phyloP scores from a whole-genome alignment of 306 rosid species.

The Quercus mongolica region DNA sequence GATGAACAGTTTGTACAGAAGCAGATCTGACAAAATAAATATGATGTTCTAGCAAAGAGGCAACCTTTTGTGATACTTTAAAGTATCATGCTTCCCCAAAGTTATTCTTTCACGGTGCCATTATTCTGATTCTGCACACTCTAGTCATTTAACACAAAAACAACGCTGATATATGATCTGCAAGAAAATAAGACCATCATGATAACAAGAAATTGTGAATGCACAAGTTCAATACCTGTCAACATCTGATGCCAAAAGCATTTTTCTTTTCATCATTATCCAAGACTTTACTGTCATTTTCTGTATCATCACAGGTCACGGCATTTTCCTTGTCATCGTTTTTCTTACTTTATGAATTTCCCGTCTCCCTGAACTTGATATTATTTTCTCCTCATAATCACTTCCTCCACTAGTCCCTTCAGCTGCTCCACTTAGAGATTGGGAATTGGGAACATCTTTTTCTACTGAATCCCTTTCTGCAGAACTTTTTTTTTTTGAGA shows the following conservation, averaged over 20 bases:
- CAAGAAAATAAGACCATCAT: neutral
- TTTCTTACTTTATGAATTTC: neutral
- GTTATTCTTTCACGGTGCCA: conserved; percentile 14
- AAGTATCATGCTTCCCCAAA: conserved; percentile 43
- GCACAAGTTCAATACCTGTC: too few species aligned
- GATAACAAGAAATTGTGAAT: neutral
- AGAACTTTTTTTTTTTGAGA: neutral
- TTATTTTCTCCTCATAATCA: conserved; percentile 28
- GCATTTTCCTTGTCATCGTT: conserved; percentile 41
- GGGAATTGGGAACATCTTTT: neutral
- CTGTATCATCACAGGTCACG: conserved; percentile 38
- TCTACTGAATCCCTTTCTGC: conserved; percentile 9
- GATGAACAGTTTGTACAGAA: neutral
- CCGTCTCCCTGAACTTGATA: conserved; percentile 15
- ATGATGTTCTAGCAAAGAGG: conserved; percentile 13
- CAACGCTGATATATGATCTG: conserved; percentile 1
- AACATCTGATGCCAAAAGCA: conserved; percentile 9
- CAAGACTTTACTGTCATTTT: conserved; percentile 26
- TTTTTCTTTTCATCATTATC: conserved; percentile 61
- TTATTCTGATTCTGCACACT: conserved; percentile 30
- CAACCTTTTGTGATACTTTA: conserved; percentile 49
- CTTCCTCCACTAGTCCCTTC: conserved; percentile 16
- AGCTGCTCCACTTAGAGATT: conserved; percentile 8
- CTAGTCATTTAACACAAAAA: conserved; percentile 12
- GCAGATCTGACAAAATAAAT: neutral